Base-by-base conservation (phyloP, 208 protist genomes). In the Acanthamoeba royreba region DNA sequence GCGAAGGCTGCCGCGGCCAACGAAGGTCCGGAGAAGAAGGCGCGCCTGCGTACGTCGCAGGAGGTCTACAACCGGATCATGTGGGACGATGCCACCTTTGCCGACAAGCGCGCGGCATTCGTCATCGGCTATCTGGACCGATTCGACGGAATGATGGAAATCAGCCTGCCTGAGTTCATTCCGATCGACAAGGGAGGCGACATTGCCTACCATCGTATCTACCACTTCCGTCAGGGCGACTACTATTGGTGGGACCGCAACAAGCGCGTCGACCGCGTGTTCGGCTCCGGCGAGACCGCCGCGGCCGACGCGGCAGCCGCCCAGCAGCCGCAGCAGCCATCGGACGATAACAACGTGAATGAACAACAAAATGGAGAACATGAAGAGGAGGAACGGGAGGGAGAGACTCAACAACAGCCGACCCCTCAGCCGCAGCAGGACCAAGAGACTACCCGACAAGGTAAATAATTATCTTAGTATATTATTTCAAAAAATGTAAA, bases 201-300 rank as follows among this genome's bases (percentile, higher is more conserved):
- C 19, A 90, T 90, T n/a, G 53, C 83, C 83, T 90, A 72, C 31
- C 83, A 90, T 33, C 47, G 83, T 22, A 31, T 90, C 83, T 90
- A 90, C 55, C 66, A 90, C 83, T 90, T 90, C 55, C 47, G 55
- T 15, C 83, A 90, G 49, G 83, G 83, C 55, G 83, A 90, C 40
- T 22, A 31, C 19, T 17, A 46, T 22, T 0, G 58, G 28, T 90
- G 83, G 83, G 83, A 90, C 25, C 47, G 83, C 28, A 90, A 90
- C 53, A 90, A 66, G 5, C 83, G 83, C 33, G 31, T 90, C 22
- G 83, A 90, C 83, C 22, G 33, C 25, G 22, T 90, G 31, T 90
- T 90, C 22, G 83, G 83, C 55, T 90, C 72, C 3, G 72, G 72
- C 19, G 43, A 83, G 31, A 83, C 72, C 43, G 2, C 43, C 0